A percentile compares a stretch with the other conserved stretches of the same genome.
Conservation (phyloP, 208 protist genomes). For the Crithidia thermophila region DNA sequence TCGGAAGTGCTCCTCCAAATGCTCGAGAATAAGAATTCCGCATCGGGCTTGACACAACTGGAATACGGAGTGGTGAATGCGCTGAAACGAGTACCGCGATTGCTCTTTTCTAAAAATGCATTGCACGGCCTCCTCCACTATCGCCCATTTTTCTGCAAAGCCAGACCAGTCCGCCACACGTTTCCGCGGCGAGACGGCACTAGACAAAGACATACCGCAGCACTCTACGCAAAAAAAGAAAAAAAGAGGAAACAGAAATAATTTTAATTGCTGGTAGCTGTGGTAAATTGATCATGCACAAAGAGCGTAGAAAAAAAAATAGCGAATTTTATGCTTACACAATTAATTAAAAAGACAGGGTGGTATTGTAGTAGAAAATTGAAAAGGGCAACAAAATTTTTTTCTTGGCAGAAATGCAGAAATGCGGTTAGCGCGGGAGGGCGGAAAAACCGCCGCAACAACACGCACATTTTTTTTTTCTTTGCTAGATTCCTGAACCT, state of each 20-base stretch:
- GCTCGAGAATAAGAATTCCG: constrained; percentile 43
- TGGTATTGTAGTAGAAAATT: too few relatives aligned
- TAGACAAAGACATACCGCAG: constrained; percentile 10
- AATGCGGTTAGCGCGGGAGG: too few relatives aligned
- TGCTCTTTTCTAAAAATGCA: constrained; percentile 53
- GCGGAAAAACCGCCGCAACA: too few relatives aligned
- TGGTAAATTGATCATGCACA: neutral
- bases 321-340: too few relatives aligned
- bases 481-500: too few relatives aligned
- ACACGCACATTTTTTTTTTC: too few relatives aligned
- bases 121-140: constrained; percentile 57
- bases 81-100: constrained; percentile 72
- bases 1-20: constrained; percentile 46
- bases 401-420: too few relatives aligned
- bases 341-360: too few relatives aligned
- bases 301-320: constrained; percentile 1
- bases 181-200: constrained; percentile 23
- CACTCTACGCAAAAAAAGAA: constrained; percentile 1
- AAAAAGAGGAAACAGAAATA: constrained; percentile 4
- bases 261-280: constrained; percentile 8
- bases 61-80: constrained; percentile 78
- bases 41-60: constrained; percentile 60
- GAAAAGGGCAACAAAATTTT: neutral
- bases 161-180: constrained; percentile 31
- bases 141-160: constrained; percentile 59